Evolutionary conservation across 1,284 basidiomycete genomes (phyloP).

Genomic region (Inonotus hispidus): DNA sequence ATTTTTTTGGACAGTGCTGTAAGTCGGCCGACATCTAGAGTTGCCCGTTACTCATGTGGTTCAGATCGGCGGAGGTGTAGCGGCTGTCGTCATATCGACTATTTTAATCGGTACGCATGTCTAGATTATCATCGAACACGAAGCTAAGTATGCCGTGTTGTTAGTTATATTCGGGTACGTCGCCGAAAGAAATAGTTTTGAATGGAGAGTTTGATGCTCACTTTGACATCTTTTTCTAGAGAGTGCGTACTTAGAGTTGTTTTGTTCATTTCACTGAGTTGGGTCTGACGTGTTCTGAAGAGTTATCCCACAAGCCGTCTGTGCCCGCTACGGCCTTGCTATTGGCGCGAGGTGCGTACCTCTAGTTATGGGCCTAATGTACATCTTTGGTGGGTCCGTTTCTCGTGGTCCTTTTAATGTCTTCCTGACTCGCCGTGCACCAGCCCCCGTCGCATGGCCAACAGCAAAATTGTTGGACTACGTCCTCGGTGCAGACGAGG

Average conservation of each 20-base stretch:
- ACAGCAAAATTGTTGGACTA: slow-evolving; percentile 83
- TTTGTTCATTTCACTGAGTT: neutral
- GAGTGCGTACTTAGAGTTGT: slow-evolving; percentile 22
- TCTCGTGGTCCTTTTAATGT: neutral
- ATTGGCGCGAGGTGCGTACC: slow-evolving; percentile 88
- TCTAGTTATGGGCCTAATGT: slow-evolving; percentile 78
- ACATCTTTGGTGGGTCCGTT: slow-evolving; percentile 52
- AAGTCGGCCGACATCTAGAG: slow-evolving; percentile 26
- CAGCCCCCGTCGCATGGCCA: slow-evolving; percentile 83
- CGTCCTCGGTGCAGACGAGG: slow-evolving; percentile 67
- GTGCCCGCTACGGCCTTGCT: slow-evolving; percentile 84
- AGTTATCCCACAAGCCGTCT: slow-evolving; percentile 85
- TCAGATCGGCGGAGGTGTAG: slow-evolving; percentile 77
- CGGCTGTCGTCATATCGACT: slow-evolving; percentile 81
- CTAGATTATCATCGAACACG: neutral
- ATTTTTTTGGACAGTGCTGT: slow-evolving; percentile 91
- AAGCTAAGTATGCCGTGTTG: neutral
- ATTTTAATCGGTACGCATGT: slow-evolving; percentile 57
- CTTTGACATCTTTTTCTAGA: slow-evolving; percentile 16
- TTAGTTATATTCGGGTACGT: slow-evolving; percentile 77
- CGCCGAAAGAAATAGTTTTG: neutral
- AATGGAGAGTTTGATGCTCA: neutral
- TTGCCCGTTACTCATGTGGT: neutral
- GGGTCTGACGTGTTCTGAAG: slow-evolving; percentile 30
- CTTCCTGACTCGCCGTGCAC: slow-evolving; percentile 4